Evolutionary conservation across 352 stramenopile species (phyloP).

Genomic region (Plasmopara halstedii): DNA sequence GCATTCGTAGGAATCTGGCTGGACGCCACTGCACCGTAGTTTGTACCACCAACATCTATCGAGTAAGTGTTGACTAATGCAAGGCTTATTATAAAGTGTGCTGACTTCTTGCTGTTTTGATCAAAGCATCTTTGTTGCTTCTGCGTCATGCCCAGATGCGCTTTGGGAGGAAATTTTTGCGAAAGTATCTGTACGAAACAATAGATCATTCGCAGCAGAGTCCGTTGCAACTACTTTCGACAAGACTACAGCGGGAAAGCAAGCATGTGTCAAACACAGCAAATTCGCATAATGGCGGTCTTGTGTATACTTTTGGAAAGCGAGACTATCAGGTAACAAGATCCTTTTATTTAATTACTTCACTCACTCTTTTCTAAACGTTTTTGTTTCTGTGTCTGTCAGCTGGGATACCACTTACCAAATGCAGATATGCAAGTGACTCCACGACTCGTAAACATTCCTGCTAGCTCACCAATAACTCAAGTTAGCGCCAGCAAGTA

Average conservation of each 20-base stretch:
- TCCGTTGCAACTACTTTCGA: constrained; percentile 57
- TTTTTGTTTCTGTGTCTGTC: constrained; percentile 1
- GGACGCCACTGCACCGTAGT: constrained; percentile 71
- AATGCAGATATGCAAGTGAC: constrained; percentile 69
- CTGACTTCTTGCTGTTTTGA: constrained; percentile 8
- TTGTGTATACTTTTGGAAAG: constrained; percentile 82
- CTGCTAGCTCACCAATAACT: constrained; percentile 37
- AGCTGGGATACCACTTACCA: constrained; percentile 78
- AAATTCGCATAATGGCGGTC: constrained; percentile 16
- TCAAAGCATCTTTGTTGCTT: constrained; percentile 54
- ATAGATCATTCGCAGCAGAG: constrained; percentile 46
- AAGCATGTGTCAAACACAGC: constrained; percentile 6
- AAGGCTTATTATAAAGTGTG: background rate
- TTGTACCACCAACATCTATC: constrained; percentile 59
- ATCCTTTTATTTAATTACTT: background rate
- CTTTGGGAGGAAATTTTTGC: constrained; percentile 44
- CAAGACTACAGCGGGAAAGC: constrained; percentile 4
- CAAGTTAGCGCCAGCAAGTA: constrained; percentile 76
- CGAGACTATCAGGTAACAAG: constrained; percentile 65
- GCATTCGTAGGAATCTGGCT: constrained; percentile 60
- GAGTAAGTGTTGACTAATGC: constrained; percentile 30
- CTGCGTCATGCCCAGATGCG: constrained; percentile 47
- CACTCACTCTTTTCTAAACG: background rate
- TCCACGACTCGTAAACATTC: constrained; percentile 55
- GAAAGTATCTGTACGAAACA: constrained; percentile 41